A percentile compares a stretch with the other conserved stretches of the same genome.
Conservation (phyloP, 176 grass and related monocot genomes). For the Paspalum notatum region DNA sequence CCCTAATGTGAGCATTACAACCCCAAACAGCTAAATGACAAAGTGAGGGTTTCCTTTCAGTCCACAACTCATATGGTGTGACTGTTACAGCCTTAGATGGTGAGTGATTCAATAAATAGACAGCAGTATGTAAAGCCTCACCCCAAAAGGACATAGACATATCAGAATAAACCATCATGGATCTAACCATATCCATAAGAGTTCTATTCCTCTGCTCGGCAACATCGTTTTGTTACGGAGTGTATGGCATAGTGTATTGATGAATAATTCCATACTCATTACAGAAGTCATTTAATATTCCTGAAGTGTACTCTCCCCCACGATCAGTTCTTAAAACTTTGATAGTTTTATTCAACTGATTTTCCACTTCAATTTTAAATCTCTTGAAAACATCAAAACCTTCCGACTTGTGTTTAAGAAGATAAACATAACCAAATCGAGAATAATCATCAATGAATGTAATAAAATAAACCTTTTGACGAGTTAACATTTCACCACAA, state of each 20-base stretch:
- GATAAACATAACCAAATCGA: slow-evolving; percentile 12
- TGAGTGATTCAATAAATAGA: slow-evolving; percentile 26
- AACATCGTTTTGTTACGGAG: not conserved
- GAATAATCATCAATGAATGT: slow-evolving; percentile 15
- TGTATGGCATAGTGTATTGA: slow-evolving; percentile 4
- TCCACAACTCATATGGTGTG: slow-evolving; percentile 14
- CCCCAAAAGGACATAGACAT: not conserved
- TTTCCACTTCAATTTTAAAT: slow-evolving; percentile 17
- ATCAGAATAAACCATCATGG: slow-evolving; percentile 22
- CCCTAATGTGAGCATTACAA: slow-evolving; percentile 3
- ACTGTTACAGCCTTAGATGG: not conserved
- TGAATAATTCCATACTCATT: slow-evolving; percentile 30
- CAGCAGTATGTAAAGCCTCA: not conserved
- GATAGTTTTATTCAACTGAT: slow-evolving; percentile 28
- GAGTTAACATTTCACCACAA: slow-evolving; percentile 1
- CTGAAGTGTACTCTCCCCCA: slow-evolving; percentile 21
- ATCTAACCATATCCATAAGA: not conserved
- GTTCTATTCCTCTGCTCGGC: not conserved
- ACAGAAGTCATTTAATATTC: slow-evolving; percentile 10
- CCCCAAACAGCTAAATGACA: slow-evolving; percentile 8
- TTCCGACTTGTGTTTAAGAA: slow-evolving; percentile 16
- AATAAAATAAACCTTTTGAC: slow-evolving; percentile 18
- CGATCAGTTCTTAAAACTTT: slow-evolving; percentile 15
- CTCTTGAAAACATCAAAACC: slow-evolving; percentile 16
- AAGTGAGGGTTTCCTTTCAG: slow-evolving; percentile 1